Percentiles rank a stretch among this genome's conserved stretches.
These are phyloP conservation scores for Begonia masoniana DNA, from an alignment of 306 rosid genomes.

Conservation along the genomic window DNA sequence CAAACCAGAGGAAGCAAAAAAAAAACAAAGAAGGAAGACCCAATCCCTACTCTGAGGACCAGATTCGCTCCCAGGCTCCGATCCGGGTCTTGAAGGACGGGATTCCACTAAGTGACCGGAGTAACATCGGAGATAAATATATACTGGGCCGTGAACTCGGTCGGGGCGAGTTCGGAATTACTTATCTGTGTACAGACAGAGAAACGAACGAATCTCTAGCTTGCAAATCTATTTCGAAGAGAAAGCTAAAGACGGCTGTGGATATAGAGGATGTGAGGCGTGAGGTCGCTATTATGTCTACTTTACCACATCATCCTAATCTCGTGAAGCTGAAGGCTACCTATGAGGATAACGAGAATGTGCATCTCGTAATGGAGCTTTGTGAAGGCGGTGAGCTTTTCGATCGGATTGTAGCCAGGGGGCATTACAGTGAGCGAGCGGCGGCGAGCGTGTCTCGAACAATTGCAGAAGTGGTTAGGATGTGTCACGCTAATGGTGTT, in stretches of 20 bases:
- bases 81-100: constrained; percentile 80
- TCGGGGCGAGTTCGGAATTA: constrained; percentile 96
- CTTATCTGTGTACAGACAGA: constrained; percentile 80
- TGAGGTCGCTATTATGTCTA: constrained; percentile 17
- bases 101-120: constrained; percentile 50
- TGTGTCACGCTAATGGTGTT: constrained; percentile 18
- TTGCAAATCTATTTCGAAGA: constrained; percentile 87
- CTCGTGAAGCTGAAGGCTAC: constrained; percentile 16
- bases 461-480: constrained; percentile 15
- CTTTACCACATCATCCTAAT: constrained; percentile 16
- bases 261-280: constrained; percentile 7
- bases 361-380: constrained; percentile 16
- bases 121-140: constrained; percentile 76
- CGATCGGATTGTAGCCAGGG: constrained; percentile 16
- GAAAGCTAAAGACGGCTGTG: constrained; percentile 72
- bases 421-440: constrained; percentile 16
- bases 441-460: constrained; percentile 12
- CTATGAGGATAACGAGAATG: constrained; percentile 14
- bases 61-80: constrained; percentile 42
- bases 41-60: constrained; percentile 42
- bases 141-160: constrained; percentile 88
- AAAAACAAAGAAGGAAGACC: constrained; percentile 23
- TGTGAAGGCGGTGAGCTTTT: constrained; percentile 20
- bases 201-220: constrained; percentile 77
- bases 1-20: constrained; percentile 21